Evolutionary conservation across 495 filamentous ascomycete species (phyloP), one percentile per base, ranked within the genome.

Genomic region (Schizothecium vesticola): DNA sequence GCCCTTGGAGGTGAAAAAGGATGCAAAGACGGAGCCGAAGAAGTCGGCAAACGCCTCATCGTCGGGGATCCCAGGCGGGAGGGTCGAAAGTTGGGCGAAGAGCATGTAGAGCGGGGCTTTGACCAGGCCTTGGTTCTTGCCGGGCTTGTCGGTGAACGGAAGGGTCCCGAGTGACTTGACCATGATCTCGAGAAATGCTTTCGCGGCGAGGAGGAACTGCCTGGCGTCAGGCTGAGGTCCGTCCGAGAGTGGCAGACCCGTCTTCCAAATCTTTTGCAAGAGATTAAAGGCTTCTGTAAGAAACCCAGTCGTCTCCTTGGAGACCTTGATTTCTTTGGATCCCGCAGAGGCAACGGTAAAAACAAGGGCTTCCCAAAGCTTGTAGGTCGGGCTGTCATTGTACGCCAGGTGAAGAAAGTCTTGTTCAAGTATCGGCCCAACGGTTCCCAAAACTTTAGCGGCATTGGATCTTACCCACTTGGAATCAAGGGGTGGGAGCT

Each of bases 301-400:
- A 57, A 93, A 92, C 61, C 88, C 83, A 79, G 91, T 91, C 6
- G 91, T 89, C 66, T 98, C 93, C 24, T 84, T 85, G 0, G 92
- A 92, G 13, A 94, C 90, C 71, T 93, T 97, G 65, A 99, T 89
- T 74, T 99, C 95, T 78, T 96, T 95, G 57, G 85, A 89, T 7
- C 91, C 91, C 0, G 95, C 94, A 63, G 89, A 84, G 4, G 89
- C 88, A 31, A 97, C 77, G 8, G 91, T 87, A 13, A 79, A 85
- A 19, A 89, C 84, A 28, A 97, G 86, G 59, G 80, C 83, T 12
- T 78, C 75, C 94, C 95, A 97, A 56, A 94, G 81, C 12, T 77
- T 75, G 43, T 81, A 82, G 26, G 87, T 82, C 7, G 80, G 72
- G 7, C 81, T 81, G 19, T 85, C 79, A 3, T 82, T 76, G 7